Evolutionary conservation across 73 alveolate species (phyloP), one percentile per base, ranked within the genome.

Genomic region (Blepharisma japonicum): DNA sequence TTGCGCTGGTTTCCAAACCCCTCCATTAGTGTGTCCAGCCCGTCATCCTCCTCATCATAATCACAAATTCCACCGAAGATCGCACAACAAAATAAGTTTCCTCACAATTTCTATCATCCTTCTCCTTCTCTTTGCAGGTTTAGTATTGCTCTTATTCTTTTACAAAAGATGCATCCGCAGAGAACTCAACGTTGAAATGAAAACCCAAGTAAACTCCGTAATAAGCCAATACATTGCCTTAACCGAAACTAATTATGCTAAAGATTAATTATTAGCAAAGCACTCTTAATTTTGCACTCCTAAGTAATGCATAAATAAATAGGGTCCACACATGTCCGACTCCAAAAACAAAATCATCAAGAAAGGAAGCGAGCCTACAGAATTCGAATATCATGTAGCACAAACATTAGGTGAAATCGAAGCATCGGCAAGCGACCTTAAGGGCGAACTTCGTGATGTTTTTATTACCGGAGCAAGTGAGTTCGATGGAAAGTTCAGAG

Each of bases 211-310:
- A 6, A 78, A 71, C 27, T 21, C 85, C 8, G 86, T 91, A 4
- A 88, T 88, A 1, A 56, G 87, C 21, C 87, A 88, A 70, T 84
- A 79, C 79, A 71, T 83, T 56, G 86, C 90, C 20, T 53, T 83
- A 6, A 27, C 77, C n/a, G 77, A 61, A 20, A 53, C n/a, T 53
- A 53, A 20, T 53, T 14, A 14, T 53, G 4, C 5, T 53, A 20
- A 53, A 14, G 67, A 53, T 1, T 53, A 53, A 53, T 32, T 3
- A 32, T 32, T 32, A 32, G 5, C 42, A 32, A 32, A 32, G 42
- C 42, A 32, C 42, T 32, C 42, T 32, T 32, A 32, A 32, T 32
- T 32, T 32, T 32, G 3, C 42, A 32, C 42, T 32, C 42, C 42
- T 32, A 32, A 32, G 42, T 32, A 32, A 32, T 32, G 42, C 42